Conservation (phyloP, 169 alveolate genomes). For the Eimeria acervulina region DNA sequence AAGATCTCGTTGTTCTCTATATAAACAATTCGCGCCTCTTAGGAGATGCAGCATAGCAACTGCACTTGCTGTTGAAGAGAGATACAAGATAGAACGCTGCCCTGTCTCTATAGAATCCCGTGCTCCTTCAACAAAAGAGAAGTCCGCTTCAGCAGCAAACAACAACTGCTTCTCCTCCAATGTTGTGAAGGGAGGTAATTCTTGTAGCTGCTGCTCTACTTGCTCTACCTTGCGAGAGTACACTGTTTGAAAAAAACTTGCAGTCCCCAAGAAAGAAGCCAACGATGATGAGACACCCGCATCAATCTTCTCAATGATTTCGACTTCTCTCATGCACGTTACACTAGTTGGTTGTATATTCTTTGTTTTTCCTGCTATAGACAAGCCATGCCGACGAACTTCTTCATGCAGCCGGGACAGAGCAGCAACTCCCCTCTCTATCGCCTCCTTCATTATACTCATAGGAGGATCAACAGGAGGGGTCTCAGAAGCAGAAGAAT, state of each 20-base stretch:
- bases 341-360: not conserved
- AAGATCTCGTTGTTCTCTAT: not conserved
- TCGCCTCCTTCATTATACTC: not conserved
- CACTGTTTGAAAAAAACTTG: no score
- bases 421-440: not conserved
- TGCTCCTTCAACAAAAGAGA: not conserved
- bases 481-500: no score
- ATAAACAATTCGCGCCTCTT: not conserved
- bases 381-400: not conserved
- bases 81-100: not conserved
- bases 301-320: not conserved
- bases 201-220: not conserved
- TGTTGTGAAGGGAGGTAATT: not conserved
- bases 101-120: not conserved
- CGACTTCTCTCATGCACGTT: not conserved
- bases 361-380: not conserved
- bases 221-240: not conserved
- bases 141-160: not conserved
- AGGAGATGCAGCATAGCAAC: not conserved
- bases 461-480: not conserved
- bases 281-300: not conserved
- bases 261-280: not conserved
- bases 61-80: not conserved
- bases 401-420: not conserved
- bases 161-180: not conserved